Conservation (phyloP, 257 asterid species). For the Solanum pimpinellifolium region DNA sequence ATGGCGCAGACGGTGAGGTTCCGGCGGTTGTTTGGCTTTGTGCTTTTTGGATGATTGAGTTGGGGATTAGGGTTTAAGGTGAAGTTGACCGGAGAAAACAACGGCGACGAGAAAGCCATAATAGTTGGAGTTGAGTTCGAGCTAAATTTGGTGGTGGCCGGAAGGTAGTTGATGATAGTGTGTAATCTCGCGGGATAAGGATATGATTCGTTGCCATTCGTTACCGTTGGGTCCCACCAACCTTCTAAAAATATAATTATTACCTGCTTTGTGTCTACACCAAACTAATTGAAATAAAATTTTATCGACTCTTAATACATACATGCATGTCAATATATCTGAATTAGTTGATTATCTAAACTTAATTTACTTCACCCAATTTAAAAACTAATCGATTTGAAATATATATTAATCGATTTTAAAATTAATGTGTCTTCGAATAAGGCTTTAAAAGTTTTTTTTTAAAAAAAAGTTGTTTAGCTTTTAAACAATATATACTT, state of each 20-base stretch:
- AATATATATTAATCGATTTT: too few relatives aligned
- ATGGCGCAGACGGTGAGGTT: slow-evolving; percentile 34
- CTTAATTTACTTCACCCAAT: too few relatives aligned
- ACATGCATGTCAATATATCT: too few relatives aligned
- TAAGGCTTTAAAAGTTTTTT: background rate
- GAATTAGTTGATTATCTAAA: rapidly evolving
- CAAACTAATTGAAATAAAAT: rapidly evolving
- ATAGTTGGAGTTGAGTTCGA: background rate
- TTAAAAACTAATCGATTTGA: too few relatives aligned
- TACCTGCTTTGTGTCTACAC: too few relatives aligned
- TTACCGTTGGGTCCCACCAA: slow-evolving; percentile 14
- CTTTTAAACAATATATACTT: background rate
- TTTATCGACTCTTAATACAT: too few relatives aligned
- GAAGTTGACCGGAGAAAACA: slow-evolving; percentile 30
- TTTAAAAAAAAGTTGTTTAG: too few relatives aligned
- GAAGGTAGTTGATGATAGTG: slow-evolving; percentile 28
- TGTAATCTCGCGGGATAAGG: slow-evolving; percentile 31
- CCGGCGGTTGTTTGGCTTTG: slow-evolving; percentile 8
- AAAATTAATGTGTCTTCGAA: background rate
- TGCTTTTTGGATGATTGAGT: slow-evolving; percentile 10
- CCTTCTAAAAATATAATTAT: background rate
- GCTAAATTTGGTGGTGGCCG: slow-evolving; percentile 10
- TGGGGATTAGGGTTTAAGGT: slow-evolving; percentile 15
- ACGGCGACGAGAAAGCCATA: slow-evolving; percentile 49
- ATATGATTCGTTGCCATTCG: slow-evolving; percentile 31